Evolutionary conservation across 2,329 filamentous ascomycete species (phyloP), one percentile per base, ranked within the genome.

Genomic region (Neophaeococcomyces aloes): DNA sequence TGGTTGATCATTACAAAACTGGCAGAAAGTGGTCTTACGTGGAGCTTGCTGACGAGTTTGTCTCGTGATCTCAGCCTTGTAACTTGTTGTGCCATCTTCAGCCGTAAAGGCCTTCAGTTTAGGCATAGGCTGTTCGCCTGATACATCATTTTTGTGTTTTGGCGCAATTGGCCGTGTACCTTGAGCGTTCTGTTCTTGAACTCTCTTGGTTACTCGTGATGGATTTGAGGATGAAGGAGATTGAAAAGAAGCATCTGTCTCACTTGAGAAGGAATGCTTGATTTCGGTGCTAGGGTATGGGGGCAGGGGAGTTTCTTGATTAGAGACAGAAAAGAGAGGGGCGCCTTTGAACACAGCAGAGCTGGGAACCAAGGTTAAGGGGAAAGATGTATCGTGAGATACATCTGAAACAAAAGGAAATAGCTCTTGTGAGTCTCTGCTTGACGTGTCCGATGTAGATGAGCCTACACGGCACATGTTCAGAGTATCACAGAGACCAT

Each of bases 1-100:
- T 0, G 80, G 81, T 41, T 84, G 75, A 44, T 85, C 79, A 40
- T 73, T 72, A 65, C 86, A 94, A 47, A 75, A 66, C 1, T 65
- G 59, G 60, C 87, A 94, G 57, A 74, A 75, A 29, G 76, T 75
- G 21, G 50, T 53, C 48, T 55, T 54, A 48, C 83, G 79, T 54
- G 76, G 76, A 19, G 82, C 82, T 13, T 83, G 79, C 44, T 73
- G 66, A 48, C 78, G 72, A 1, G 72, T 68, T 21, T 72, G 66
- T 56, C 76, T 78, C 47, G 68, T 63, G 36, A 64, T 78, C 57
- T 63, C 70, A 51, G 65, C 72, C 38, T 75, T 71, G 53, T 72
- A 67, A 55, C 74, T 74, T 23, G 70, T 66, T 36, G 69, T 71
- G 31, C 72, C 72, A 54, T 75, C 71, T 41, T 65, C 61, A 10